Evolutionary conservation across 2,329 filamentous ascomycete genomes (phyloP).

Genomic region (Fusarium veterinarium): DNA sequence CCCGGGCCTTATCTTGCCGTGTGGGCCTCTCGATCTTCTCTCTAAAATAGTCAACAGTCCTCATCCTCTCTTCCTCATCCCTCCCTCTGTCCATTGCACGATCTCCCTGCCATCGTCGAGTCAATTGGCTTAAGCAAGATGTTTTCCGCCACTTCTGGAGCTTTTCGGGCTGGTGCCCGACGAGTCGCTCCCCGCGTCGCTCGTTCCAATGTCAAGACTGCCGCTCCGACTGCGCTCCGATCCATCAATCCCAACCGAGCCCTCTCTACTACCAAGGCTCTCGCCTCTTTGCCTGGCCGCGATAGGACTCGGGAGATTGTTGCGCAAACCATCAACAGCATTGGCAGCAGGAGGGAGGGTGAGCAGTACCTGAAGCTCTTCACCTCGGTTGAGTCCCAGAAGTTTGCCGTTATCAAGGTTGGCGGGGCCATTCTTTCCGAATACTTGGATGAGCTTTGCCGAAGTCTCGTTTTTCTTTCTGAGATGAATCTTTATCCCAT

Average conservation of each 20-base stretch:
- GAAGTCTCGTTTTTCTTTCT: constrained; percentile 89
- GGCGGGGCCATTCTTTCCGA: constrained; percentile 96
- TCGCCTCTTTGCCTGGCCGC: constrained; percentile 34
- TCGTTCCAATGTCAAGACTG: constrained; percentile 34
- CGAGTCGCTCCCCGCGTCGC: constrained; percentile 51
- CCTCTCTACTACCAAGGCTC: constrained; percentile 40
- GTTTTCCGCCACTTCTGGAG: constrained; percentile 57
- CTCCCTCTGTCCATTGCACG: constrained; percentile 16
- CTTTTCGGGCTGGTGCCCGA: constrained; percentile 58
- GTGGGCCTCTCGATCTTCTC: constrained; percentile 6
- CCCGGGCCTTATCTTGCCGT: constrained; percentile 6
- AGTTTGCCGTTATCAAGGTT: constrained; percentile 98
- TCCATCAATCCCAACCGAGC: constrained; percentile 43
- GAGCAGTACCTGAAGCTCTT: constrained; percentile 99
- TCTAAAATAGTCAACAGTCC: constrained; percentile 22
- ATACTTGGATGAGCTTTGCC: constrained; percentile 90
- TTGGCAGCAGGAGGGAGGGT: constrained; percentile 94
- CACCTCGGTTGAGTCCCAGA: constrained; percentile 94
- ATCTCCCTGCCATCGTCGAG: constrained; percentile 15
- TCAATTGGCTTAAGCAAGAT: constrained; percentile 50
- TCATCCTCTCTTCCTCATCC: constrained; percentile 2
- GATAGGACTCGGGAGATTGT: constrained; percentile 53
- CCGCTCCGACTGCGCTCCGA: constrained; percentile 42
- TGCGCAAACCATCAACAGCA: constrained; percentile 81
- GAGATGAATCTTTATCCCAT: constrained; percentile 95